phyloP scores from a whole-genome alignment of 2,329 filamentous ascomycete species.

The Coniosporium uncinatum region DNA sequence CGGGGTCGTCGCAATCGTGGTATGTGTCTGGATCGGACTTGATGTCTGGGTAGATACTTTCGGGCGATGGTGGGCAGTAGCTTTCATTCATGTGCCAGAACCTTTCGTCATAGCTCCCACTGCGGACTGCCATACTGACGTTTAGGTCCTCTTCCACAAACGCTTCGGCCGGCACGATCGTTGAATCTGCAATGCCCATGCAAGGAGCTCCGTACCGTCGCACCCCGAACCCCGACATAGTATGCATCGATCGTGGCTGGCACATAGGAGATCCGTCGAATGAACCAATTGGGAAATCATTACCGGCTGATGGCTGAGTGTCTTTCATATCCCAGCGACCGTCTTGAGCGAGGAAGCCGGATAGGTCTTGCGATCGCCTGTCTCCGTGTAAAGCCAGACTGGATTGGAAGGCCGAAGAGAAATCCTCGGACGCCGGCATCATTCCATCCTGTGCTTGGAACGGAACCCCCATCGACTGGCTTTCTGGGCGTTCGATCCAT shows the following conservation, averaged over 20 bases:
- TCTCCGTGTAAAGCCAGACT: neutral
- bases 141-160: neutral
- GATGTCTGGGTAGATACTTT: neutral
- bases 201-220: neutral
- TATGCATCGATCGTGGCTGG: too few relatives aligned
- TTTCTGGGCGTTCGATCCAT: neutral
- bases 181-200: neutral
- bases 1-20: neutral
- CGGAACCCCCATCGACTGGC: neutral
- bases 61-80: neutral
- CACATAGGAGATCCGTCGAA: neutral
- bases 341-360: too few relatives aligned
- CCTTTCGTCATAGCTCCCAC: neutral
- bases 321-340: neutral
- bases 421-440: neutral
- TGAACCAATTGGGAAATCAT: too few relatives aligned
- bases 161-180: neutral
- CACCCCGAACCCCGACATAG: neutral
- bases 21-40: neutral
- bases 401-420: neutral
- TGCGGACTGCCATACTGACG: neutral
- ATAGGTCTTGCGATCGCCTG: neutral
- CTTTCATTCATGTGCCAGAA: neutral
- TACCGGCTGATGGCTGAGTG: neutral
- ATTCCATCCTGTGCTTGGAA: neutral